Conservation (phyloP, 805 yeast genomes). For the Lipomyces starkeyi region DNA sequence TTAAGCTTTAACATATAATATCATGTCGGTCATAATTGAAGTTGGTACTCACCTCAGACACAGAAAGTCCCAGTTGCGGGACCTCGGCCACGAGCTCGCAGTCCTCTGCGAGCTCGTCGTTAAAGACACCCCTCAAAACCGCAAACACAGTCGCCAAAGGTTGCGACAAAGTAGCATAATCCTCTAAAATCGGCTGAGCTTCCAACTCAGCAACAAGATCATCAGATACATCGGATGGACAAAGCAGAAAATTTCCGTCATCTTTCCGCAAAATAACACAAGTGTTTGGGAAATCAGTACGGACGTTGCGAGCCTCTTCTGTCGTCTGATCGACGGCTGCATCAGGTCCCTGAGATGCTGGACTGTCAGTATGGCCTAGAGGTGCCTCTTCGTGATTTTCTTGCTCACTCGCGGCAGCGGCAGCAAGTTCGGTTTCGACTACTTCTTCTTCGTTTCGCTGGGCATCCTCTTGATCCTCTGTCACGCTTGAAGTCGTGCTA, state of each 20-base stretch:
- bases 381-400: neutral
- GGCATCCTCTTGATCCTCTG: neutral
- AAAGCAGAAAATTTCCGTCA: slow-evolving; percentile 18
- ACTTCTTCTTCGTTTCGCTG: neutral
- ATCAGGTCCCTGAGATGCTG: neutral
- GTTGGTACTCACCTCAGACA: slow-evolving; percentile 27
- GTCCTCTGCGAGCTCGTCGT: slow-evolving; percentile 10
- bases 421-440: neutral
- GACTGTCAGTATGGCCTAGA: neutral
- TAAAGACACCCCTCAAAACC: slow-evolving; percentile 18
- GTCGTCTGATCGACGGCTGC: neutral
- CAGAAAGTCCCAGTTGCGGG: slow-evolving; percentile 22
- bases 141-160: slow-evolving; percentile 27
- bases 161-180: slow-evolving; percentile 10
- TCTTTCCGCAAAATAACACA: slow-evolving; percentile 14
- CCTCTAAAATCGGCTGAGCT: slow-evolving; percentile 15
- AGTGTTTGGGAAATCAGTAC: slow-evolving; percentile 19
- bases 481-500: neutral
- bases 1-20: no score
- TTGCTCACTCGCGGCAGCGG: neutral
- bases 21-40: no score
- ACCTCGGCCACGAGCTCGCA: slow-evolving; percentile 25
- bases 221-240: slow-evolving; percentile 23
- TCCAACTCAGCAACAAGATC: neutral
- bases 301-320: slow-evolving; percentile 1